Base-by-base conservation (phyloP, 23 red algal genomes). In the Pyropia yezoensis region DNA sequence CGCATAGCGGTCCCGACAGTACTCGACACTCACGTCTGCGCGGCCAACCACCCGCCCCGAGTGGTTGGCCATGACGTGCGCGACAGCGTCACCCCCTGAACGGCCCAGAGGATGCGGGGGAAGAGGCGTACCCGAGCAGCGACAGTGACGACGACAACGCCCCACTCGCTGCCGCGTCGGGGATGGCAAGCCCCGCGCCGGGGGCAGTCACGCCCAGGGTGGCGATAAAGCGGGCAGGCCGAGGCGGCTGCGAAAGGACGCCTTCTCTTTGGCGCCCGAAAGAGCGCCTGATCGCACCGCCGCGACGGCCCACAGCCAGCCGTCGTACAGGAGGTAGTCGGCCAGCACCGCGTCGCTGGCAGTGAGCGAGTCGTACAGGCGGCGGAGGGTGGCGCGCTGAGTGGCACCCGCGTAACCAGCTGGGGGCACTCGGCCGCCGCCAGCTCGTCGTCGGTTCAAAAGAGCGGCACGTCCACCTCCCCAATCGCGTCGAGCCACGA, bases 11-110 rank as follows among this genome's bases (percentile, higher is more conserved):
- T 88, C 83, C 1, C 65, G 53, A 59, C 87, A 95, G 56, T 87
- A 95, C 34, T 88, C 82, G 52, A 69, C 87, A 14, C 52, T 50
- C 16, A 95, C 82, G 28, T 87, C 61, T 0, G 90, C 72, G 29
- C 51, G 26, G 17, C 57, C 76, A 11, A 65, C 53, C 49, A 83
- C 87, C 19, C 33, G 27, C 29, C 32, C 77, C 17, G 55, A 69
- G 21, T 95, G 90, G 61, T 95, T 95, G 71, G 82, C 75, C 26
- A 95, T 57, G 62, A 70, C 61, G 82, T 88, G 17, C 82, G 68
- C n/a, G 30, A 32, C 33, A 88, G 66, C 56, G 67, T 66, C 13
- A 65, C 51, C 9, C 76, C 82, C 29, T 74, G 64, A 11, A 87
- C 57, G 22, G 65, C 17, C 14, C 67, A 57, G 11, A 74, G 57